Conservation (phyloP, 768 basidiomycete species). For the Trametes gibbosa region DNA sequence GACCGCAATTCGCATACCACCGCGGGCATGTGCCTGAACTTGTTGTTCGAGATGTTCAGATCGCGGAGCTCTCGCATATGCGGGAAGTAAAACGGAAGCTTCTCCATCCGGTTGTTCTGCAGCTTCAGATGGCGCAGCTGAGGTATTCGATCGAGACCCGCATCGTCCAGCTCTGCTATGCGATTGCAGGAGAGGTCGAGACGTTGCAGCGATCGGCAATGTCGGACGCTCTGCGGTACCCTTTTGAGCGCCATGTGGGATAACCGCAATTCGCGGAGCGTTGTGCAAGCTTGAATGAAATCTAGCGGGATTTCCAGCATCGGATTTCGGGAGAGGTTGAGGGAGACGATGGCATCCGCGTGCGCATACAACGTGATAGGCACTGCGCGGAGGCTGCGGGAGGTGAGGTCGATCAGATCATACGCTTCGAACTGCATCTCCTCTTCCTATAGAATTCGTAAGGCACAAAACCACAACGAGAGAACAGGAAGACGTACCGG, state of each 20-base stretch:
- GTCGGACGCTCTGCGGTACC: slow-evolving; percentile 80
- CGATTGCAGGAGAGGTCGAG: slow-evolving; percentile 92
- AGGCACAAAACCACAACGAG: background rate
- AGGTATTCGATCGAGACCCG: slow-evolving; percentile 73
- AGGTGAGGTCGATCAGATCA: slow-evolving; percentile 79
- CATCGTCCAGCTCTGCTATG: slow-evolving; percentile 85
- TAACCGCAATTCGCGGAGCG: slow-evolving; percentile 80
- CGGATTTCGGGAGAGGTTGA: slow-evolving; percentile 91
- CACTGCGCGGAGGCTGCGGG: slow-evolving; percentile 78
- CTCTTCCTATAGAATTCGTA: slow-evolving; percentile 53
- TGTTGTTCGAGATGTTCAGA: slow-evolving; percentile 96
- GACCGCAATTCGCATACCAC: slow-evolving; percentile 70
- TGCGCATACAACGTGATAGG: slow-evolving; percentile 84
- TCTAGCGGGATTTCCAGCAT: slow-evolving; percentile 96
- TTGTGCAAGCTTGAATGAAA: slow-evolving; percentile 87
- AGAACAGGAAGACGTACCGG: slow-evolving; percentile 44
- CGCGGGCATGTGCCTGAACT: slow-evolving; percentile 71
- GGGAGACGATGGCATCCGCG: slow-evolving; percentile 77
- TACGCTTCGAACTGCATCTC: slow-evolving; percentile 68
- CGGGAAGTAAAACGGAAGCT: slow-evolving; percentile 82
- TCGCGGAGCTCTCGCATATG: slow-evolving; percentile 66
- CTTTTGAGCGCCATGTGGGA: slow-evolving; percentile 94
- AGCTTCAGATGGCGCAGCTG: slow-evolving; percentile 66
- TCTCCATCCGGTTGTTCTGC: slow-evolving; percentile 90
- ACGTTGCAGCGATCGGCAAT: slow-evolving; percentile 68